These are phyloP conservation scores for Xylaria sp. DNA, from an alignment of 2,329 filamentous ascomycete genomes.

Conservation along the genomic window DNA sequence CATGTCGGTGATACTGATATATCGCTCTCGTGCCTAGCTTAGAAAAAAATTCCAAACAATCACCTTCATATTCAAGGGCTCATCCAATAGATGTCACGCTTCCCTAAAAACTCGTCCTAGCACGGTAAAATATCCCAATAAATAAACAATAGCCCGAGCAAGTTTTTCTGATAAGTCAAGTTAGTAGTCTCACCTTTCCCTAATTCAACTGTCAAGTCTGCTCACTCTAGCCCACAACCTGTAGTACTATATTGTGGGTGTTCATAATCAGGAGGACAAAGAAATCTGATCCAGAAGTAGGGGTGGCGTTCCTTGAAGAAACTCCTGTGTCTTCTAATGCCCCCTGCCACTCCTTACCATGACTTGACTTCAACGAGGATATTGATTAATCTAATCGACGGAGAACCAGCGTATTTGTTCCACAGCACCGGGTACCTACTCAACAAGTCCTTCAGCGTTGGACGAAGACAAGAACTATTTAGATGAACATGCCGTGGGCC, in stretches of 20 bases:
- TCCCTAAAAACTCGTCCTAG: no score
- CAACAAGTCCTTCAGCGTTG: not conserved
- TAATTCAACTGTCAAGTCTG: not conserved
- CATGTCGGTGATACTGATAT: no score
- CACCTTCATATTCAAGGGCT: no score
- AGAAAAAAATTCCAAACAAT: no score
- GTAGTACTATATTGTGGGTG: not conserved
- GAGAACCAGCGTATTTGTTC: not conserved
- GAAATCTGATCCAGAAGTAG: not conserved
- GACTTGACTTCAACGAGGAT: not conserved
- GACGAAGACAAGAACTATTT: not conserved
- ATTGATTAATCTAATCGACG: not conserved
- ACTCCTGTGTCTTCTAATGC: not conserved
- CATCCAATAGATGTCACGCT: no score
- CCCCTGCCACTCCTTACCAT: not conserved
- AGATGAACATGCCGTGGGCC: no score
- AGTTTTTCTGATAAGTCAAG: no score
- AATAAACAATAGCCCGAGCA: no score
- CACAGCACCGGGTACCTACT: not conserved
- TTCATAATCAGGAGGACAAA: not conserved
- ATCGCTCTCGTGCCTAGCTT: no score
- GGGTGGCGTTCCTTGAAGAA: not conserved
- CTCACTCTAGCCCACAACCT: not conserved
- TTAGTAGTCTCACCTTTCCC: no score
- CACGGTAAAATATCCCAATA: no score